Percentiles rank a stretch among this genome's conserved stretches.
Evolutionary conservation across 2,329 filamentous ascomycete genomes (phyloP).

Genomic region (Apiospora saccharicola): DNA sequence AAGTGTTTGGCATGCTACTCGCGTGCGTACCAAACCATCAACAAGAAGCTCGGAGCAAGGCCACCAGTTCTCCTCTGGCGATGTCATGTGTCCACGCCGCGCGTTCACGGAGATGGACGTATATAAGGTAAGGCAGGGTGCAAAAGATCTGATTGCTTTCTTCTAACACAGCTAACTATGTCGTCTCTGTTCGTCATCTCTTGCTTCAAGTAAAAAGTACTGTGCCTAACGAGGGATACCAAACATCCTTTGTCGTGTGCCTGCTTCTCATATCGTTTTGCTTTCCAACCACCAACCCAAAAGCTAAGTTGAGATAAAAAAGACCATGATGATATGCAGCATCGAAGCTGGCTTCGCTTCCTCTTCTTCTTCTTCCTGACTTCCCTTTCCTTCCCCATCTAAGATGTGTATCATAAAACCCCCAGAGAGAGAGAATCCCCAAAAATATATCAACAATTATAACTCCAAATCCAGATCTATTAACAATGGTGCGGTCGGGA

Average conservation of each 20-base stretch:
- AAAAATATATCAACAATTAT: neutral
- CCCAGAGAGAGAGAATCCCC: neutral
- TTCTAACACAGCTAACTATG: conserved; percentile 6
- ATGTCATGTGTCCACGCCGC: neutral
- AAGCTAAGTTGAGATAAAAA: neutral
- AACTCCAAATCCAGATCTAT: conserved; percentile 20
- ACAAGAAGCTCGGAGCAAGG: no score
- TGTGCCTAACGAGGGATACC: neutral
- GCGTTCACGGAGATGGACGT: neutral
- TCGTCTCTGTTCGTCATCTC: neutral
- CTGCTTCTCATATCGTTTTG: neutral
- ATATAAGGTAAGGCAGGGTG: neutral
- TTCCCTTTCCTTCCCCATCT: neutral
- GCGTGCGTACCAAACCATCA: no score
- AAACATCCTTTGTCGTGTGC: neutral
- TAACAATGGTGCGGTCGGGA: neutral
- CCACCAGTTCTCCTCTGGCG: no score
- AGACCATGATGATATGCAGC: conserved; percentile 8
- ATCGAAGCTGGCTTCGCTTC: conserved; percentile 14
- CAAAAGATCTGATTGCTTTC: neutral
- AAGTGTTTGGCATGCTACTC: no score
- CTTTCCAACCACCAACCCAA: conserved; percentile 3
- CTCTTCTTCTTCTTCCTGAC: neutral
- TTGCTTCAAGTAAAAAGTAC: neutral
- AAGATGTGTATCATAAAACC: conserved; percentile 12